phyloP scores from a whole-genome alignment of 2,329 filamentous ascomycete genomes.

The Chlorencoelia australis region DNA sequence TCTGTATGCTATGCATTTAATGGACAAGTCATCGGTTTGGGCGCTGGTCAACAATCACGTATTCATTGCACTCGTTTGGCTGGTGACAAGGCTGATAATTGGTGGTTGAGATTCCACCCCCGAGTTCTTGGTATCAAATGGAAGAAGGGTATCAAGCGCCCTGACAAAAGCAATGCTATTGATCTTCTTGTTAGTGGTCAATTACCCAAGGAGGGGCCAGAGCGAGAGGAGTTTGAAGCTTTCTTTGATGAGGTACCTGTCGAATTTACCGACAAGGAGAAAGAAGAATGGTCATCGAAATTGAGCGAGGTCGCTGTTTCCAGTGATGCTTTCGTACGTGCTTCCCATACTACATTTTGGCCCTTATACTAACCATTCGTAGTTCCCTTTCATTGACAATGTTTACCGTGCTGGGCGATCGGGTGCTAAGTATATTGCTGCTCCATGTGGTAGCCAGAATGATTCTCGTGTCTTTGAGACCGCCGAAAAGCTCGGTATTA shows the following conservation, averaged over 20 bases:
- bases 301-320: conserved; percentile 75
- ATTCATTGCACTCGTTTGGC: conserved; percentile 98
- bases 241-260: conserved; percentile 83
- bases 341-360: conserved; percentile 1
- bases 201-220: conserved; percentile 71
- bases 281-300: conserved; percentile 75
- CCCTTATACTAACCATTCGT: conserved; percentile 4
- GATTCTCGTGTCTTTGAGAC: conserved; percentile 75
- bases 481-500: conserved; percentile 83
- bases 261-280: conserved; percentile 75
- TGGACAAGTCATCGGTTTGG: conserved; percentile 87
- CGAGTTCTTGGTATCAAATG: conserved; percentile 81
- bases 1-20: conserved; percentile 95
- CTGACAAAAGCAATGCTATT: conserved; percentile 97
- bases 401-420: conserved; percentile 84
- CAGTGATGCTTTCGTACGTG: conserved; percentile 86
- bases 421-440: conserved; percentile 91
- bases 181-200: conserved; percentile 88
- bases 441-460: conserved; percentile 83
- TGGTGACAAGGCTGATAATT: conserved; percentile 97
- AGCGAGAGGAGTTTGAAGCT: conserved; percentile 77
- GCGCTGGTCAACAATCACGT: conserved; percentile 91
- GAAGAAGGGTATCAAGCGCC: conserved; percentile 94
- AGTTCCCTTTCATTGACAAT: conserved; percentile 99
- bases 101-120: conserved; percentile 98